Conservation (phyloP, 164 flowering plant species). For the Magnolia officinalis region DNA sequence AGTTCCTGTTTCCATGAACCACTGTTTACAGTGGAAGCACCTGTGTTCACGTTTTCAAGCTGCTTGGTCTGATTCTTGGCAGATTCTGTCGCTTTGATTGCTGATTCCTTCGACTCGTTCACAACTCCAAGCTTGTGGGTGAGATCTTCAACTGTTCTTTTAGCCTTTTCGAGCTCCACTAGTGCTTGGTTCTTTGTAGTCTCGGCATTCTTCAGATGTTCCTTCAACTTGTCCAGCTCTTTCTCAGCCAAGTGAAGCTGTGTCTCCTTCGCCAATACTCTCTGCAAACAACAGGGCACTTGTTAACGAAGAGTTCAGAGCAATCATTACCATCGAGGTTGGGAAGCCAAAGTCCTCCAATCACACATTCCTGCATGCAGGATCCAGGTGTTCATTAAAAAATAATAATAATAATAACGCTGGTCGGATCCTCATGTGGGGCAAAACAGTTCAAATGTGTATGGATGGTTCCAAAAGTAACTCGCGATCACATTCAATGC, state of each 20-base stretch:
- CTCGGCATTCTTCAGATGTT: constrained; percentile 70
- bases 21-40: constrained; percentile 17
- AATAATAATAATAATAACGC: too few species aligned
- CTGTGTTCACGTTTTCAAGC: constrained; percentile 43
- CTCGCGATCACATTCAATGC: neutral
- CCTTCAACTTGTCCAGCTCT: constrained; percentile 75
- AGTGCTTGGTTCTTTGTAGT: constrained; percentile 63
- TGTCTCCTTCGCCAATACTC: constrained; percentile 75
- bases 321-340: neutral
- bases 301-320: neutral
- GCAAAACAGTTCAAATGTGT: neutral
- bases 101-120: constrained; percentile 55
- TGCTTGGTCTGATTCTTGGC: constrained; percentile 54
- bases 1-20: constrained; percentile 48
- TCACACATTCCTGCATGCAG: neutral
- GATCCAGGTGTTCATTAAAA: neutral
- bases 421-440: neutral
- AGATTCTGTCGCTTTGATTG: constrained; percentile 54
- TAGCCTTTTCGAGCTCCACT: constrained; percentile 73
- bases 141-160: constrained; percentile 62
- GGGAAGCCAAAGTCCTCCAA: neutral
- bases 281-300: constrained; percentile 38
- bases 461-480: neutral
- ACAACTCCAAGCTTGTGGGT: constrained; percentile 45
- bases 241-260: constrained; percentile 76